Base-by-base conservation (phyloP, 2,329 filamentous ascomycete species). In the Diaporthe batatas region DNA sequence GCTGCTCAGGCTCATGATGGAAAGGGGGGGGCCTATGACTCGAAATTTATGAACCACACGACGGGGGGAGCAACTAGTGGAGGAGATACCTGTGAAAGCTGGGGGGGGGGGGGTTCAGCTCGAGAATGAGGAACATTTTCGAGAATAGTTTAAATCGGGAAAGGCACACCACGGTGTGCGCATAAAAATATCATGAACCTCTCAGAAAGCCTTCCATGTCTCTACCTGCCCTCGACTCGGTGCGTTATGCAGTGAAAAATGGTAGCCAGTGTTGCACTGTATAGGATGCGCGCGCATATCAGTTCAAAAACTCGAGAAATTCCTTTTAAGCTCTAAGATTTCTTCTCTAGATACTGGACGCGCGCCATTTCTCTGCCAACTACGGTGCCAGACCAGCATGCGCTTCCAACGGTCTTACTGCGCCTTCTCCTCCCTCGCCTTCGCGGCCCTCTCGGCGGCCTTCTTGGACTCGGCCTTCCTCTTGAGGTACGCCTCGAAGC, bases 401-500 rank as follows among this genome's bases (percentile, higher is more conserved):
- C 32, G n/a, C 34, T 25, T 68, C 4, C 6, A 6, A 25, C 21
- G 14, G 3, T 47, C 11, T 57, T 25, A 68, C 32, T 54, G 65
- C 49, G 25, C 65, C 68, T 70, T 70, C 23, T 54, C 58, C 16
- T 54, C 34, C n/a, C 23, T 57, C 23, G 84, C 84, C 77, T 82
- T 83, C 1, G 74, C 79, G 6, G 75, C 78, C 77, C 82, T 84
- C 81, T 90, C 92, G 68, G 85, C 86, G 81, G 92, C 91, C 86
- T 97, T 98, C 71, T 90, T 91, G 79, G 91, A 85, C 88, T 98
- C 98, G 86, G 98, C 96, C 76, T 89, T 86, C 76, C 93, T 88
- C 72, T 93, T 92, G 79, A 98, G 94, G 75, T 90, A 86, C 1
- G 92, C 96, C 85, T 99, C 96, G 47, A 95, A 93, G 39, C 95